Base-by-base conservation (phyloP, 805 yeast species). In the Kodamaea kakaduensis region DNA sequence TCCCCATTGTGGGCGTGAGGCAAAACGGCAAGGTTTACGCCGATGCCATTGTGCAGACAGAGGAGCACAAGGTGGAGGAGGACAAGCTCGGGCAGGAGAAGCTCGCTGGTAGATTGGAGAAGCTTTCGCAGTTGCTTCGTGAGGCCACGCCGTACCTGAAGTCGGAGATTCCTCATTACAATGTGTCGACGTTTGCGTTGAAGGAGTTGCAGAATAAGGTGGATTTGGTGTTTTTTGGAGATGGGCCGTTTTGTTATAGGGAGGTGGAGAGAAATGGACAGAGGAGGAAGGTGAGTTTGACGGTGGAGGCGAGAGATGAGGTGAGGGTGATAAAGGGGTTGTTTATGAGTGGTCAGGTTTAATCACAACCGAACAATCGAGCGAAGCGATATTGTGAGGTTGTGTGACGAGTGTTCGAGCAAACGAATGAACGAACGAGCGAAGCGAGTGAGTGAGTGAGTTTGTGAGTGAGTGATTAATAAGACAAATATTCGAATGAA, bases 261-360 rank as follows among this genome's bases (percentile, higher is more conserved):
- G 45, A 40, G 15, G 38, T 31, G 6, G 25, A 34, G n/a, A 14
- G 20, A 20, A 27, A 15, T 5, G 48, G 47, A 7, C 40, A 25
- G 2, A 25, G 32, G 25, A 45, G 43, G 18, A 56, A 47, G 47
- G 51, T 45, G 35, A 60, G 60, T 37, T 43, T 64, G 42, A 58
- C 59, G 1, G 45, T 51, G 10, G 70, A 64, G 22, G 55, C 57
- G 17, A 61, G 54, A 42, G 59, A 54, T 35, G 66, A 59, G 32
- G 59, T 67, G n/a, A 49, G 72, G 34, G 50, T 60, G 31, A 60
- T 67, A 25, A 67, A 67, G 48, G 72, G 72, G n/a, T 42, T 61
- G 46, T 66, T 46, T 38, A 66, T 67, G 67, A 65, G 69, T 44
- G 72, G 72, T 0, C 58, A 60, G 34, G 60, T 46, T 3, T 59